These are phyloP conservation scores for Aspergillus japonicus DNA, from an alignment of 2,329 filamentous ascomycete species.

Conservation along the genomic window DNA sequence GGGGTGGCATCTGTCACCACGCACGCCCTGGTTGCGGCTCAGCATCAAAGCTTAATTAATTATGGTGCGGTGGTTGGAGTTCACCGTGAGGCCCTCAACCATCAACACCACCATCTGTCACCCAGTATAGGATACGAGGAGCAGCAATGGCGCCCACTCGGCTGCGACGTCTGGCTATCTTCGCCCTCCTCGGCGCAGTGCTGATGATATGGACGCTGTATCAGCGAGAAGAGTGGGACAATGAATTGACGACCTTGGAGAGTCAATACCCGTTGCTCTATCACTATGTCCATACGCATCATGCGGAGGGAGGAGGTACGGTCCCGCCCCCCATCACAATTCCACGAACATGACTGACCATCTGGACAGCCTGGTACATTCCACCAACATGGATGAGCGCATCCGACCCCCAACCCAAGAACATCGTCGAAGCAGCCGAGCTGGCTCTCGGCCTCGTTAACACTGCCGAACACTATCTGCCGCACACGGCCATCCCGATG, in stretches of 20 bases:
- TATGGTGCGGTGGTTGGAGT: neutral
- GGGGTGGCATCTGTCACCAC: neutral
- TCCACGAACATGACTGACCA: neutral
- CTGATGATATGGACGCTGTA: neutral
- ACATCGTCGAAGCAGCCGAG: conserved; percentile 29
- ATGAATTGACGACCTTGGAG: neutral
- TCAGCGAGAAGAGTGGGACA: neutral
- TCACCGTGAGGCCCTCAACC: neutral
- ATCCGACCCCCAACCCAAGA: conserved; percentile 1
- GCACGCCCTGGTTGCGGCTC: neutral
- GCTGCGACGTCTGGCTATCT: neutral
- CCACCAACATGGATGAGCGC: conserved; percentile 7
- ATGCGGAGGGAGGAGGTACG: neutral
- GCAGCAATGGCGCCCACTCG: neutral
- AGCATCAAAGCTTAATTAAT: neutral
- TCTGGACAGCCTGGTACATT: conserved; percentile 14
- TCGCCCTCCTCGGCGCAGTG: neutral
- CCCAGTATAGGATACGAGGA: neutral
- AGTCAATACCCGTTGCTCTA: neutral
- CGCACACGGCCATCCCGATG: conserved; percentile 29
- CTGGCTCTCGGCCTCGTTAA: conserved; percentile 21
- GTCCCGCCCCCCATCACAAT: neutral
- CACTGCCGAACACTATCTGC: conserved; percentile 16
- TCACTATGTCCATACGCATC: neutral
- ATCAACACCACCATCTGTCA: neutral